Conservation (phyloP, 805 yeast genomes). For the Yamadazyma philogaea region DNA sequence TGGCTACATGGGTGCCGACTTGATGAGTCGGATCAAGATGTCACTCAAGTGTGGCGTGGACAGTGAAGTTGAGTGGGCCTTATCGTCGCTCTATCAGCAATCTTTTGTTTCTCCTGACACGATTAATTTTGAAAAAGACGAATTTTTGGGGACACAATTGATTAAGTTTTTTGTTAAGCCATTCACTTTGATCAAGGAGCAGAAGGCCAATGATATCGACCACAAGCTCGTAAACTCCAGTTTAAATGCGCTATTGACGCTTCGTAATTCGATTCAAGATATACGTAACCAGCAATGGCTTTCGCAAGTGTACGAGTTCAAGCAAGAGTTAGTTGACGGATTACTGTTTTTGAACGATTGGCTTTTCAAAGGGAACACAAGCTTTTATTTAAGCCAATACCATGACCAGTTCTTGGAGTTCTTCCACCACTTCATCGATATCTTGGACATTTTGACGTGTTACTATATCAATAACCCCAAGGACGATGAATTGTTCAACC, state of each 20-base stretch:
- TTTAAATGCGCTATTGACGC: constrained; percentile 54
- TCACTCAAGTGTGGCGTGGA: constrained; percentile 63
- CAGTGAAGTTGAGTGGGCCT: constrained; percentile 70
- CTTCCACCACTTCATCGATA: constrained; percentile 66
- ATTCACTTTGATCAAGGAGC: constrained; percentile 22
- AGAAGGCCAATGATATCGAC: constrained; percentile 16
- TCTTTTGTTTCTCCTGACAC: constrained; percentile 50
- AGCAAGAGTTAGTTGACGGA: constrained; percentile 43
- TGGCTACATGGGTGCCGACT: constrained; percentile 56
- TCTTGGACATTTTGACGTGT: constrained; percentile 80
- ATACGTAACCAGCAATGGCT: constrained; percentile 76
- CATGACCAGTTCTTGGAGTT: constrained; percentile 51
- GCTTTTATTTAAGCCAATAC: constrained; percentile 18
- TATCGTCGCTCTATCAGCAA: constrained; percentile 50
- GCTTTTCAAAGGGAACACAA: constrained; percentile 22
- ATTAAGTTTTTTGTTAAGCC: constrained; percentile 37
- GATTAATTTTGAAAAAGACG: constrained; percentile 44
- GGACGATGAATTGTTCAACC: constrained; percentile 64
- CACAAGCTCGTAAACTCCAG: constrained; percentile 24
- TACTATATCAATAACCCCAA: constrained; percentile 72
- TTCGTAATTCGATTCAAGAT: constrained; percentile 84
- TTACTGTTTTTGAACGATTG: constrained; percentile 39
- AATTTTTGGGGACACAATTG: constrained; percentile 41
- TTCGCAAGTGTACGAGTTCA: constrained; percentile 51
- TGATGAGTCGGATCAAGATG: constrained; percentile 63